Conservation (phyloP, 2,329 filamentous ascomycete genomes). For the Pseudovirgaria hyperparasitica region DNA sequence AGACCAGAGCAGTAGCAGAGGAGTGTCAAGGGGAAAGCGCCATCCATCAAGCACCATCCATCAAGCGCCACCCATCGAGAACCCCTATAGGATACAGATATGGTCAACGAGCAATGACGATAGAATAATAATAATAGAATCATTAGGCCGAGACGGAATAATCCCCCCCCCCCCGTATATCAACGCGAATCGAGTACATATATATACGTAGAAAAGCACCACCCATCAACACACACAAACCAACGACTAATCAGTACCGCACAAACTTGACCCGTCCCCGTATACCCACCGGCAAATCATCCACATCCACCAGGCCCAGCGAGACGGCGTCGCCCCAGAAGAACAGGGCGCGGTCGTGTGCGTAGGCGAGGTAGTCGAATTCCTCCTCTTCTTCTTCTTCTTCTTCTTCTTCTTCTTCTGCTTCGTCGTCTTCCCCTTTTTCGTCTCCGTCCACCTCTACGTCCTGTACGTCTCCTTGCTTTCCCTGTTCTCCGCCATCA, state of each 20-base stretch:
- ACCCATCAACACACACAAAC: too few species aligned
- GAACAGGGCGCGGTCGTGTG: conserved; percentile 80
- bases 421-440: conserved; percentile 11
- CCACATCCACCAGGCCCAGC: conserved; percentile 59
- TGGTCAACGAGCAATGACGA: too few species aligned
- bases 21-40: too few species aligned
- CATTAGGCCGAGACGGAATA: too few species aligned
- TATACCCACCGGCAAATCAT: conserved; percentile 64
- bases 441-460: conserved; percentile 5
- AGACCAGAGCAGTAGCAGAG: too few species aligned
- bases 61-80: too few species aligned
- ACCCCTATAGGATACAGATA: too few species aligned
- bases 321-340: conserved; percentile 85
- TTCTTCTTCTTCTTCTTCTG: conserved; percentile 27
- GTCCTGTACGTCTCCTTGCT: conserved; percentile 14
- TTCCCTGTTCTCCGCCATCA: conserved; percentile 10
- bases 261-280: conserved; percentile 55
- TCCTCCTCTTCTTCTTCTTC: conserved; percentile 52
- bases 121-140: too few species aligned
- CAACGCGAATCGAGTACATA: too few species aligned
- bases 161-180: too few species aligned
- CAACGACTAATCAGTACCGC: conserved; percentile 46
- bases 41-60: too few species aligned
- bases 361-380: conserved; percentile 88
- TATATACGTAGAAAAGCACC: too few species aligned